These are phyloP conservation scores for Rhytidhysteron rufulum DNA, from an alignment of 2,329 filamentous ascomycete species.

Conservation along the genomic window DNA sequence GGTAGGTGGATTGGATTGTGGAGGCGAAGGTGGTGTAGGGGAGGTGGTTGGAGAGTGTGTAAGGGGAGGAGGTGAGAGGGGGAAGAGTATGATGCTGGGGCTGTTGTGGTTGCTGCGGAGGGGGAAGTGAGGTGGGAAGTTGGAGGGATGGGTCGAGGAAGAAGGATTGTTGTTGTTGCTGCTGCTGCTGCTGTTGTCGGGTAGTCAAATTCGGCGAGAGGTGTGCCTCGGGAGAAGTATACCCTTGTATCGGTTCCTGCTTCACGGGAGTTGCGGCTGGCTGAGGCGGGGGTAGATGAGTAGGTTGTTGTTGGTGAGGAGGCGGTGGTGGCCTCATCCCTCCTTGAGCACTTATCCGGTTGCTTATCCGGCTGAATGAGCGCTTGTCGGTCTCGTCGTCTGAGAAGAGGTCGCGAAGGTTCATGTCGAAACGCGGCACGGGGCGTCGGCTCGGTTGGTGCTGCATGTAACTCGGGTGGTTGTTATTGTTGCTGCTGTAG, in stretches of 20 bases:
- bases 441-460: conserved; percentile 34
- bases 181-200: conserved; percentile 16
- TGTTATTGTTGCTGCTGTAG: conserved; percentile 16
- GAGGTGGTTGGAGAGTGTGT: conserved; percentile 25
- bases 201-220: conserved; percentile 31
- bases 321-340: conserved; percentile 21
- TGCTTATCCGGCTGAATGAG: conserved; percentile 33
- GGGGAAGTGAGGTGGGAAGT: conserved; percentile 12
- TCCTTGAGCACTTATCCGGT: conserved; percentile 31
- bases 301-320: conserved; percentile 15
- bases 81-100: conserved; percentile 9
- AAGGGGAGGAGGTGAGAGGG: conserved; percentile 16
- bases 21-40: conserved; percentile 28
- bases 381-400: conserved; percentile 37
- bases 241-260: conserved; percentile 15
- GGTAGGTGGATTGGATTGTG: conserved; percentile 23
- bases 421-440: conserved; percentile 54
- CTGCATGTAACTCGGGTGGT: no score
- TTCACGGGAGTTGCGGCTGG: conserved; percentile 11
- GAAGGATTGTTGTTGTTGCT: conserved; percentile 9
- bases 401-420: conserved; percentile 36
- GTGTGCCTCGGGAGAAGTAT: conserved; percentile 25
- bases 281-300: conserved; percentile 15
- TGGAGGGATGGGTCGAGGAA: background rate
- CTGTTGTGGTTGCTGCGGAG: conserved; percentile 13